A percentile compares a stretch with the other conserved stretches of the same genome.
These are phyloP conservation scores for Macrophomina pseudophaseolina DNA, from an alignment of 2,329 filamentous ascomycete species.

Conservation along the genomic window DNA sequence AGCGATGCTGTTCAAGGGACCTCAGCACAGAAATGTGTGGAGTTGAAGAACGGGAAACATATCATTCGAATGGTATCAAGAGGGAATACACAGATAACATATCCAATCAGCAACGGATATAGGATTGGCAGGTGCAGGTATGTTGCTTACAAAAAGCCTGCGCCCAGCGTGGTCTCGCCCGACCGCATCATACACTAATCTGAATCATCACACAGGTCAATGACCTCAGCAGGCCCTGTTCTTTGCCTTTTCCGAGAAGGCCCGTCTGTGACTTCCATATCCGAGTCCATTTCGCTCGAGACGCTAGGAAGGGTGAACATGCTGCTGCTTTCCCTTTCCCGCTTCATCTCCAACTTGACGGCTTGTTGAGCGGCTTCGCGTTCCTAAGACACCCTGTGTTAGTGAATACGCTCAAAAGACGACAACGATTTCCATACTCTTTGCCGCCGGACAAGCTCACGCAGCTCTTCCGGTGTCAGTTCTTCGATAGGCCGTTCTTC, in stretches of 20 bases:
- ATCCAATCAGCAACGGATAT: too few relatives aligned
- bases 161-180: too few relatives aligned
- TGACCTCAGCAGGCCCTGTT: conserved; percentile 3
- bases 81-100: too few relatives aligned
- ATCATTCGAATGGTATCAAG: too few relatives aligned
- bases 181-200: neutral
- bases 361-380: neutral
- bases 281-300: conserved; percentile 6
- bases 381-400: neutral
- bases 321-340: conserved; percentile 8
- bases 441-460: conserved; percentile 32
- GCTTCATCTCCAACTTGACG: conserved; percentile 6
- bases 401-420: neutral
- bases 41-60: too few relatives aligned
- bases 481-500: conserved; percentile 33
- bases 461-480: conserved; percentile 33
- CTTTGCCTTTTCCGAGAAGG: conserved; percentile 12
- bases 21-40: too few relatives aligned
- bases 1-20: too few relatives aligned
- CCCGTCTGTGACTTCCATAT: conserved; percentile 12
- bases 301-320: neutral
- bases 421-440: conserved; percentile 24
- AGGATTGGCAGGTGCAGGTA: too few relatives aligned
- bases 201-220: conserved; percentile 15
- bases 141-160: too few relatives aligned